Conservation (phyloP, 2,329 filamentous ascomycete genomes). For the Aureobasidium sp. region DNA sequence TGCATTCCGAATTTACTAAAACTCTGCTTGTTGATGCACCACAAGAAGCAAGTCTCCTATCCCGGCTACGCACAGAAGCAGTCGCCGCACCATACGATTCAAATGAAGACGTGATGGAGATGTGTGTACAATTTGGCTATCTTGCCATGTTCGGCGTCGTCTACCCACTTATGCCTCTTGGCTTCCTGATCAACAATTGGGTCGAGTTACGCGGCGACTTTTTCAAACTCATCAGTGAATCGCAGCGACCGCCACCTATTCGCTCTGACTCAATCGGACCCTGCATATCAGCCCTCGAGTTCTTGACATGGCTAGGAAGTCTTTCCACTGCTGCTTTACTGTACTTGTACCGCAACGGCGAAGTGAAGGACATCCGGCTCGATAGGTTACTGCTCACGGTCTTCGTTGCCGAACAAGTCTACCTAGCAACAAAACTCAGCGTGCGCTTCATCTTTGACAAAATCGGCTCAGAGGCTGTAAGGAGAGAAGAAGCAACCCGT, state of each 20-base stretch:
- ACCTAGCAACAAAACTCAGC: neutral
- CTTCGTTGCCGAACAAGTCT: neutral
- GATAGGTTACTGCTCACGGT: neutral
- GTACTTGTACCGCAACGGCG: neutral
- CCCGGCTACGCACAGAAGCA: neutral
- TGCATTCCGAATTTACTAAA: neutral
- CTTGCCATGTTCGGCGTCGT: neutral
- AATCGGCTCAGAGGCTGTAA: conserved; percentile 1
- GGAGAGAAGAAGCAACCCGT: neutral
- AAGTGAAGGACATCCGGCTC: neutral
- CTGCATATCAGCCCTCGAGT: neutral
- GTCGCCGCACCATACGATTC: neutral
- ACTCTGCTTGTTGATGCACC: neutral
- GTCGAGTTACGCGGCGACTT: conserved; percentile 1
- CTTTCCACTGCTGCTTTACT: neutral
- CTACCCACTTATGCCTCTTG: conserved; percentile 1
- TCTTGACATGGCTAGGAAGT: neutral
- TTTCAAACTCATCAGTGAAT: conserved; percentile 1
- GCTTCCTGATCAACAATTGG: conserved; percentile 3
- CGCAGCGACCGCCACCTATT: neutral
- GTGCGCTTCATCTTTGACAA: neutral
- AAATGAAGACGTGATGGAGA: neutral
- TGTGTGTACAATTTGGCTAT: neutral
- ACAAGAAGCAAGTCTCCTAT: neutral
- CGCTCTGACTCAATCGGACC: neutral